Base-by-base conservation (phyloP, 805 yeast species). In the Zygoascus flipseniorum region DNA sequence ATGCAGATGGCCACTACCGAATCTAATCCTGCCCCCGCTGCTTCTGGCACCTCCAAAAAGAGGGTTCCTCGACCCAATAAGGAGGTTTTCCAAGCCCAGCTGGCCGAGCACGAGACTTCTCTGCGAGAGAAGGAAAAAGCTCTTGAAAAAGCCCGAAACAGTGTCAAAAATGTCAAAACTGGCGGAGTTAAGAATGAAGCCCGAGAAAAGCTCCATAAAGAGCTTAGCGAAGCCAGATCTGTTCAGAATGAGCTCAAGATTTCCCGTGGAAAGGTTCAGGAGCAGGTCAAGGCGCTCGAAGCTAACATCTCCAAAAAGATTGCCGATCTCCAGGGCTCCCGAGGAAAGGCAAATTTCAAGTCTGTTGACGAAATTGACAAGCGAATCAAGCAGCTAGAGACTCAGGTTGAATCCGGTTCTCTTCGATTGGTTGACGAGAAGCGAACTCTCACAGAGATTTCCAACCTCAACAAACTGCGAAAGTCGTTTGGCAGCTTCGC, bases 361-460 rank as follows among this genome's bases (percentile, higher is more conserved):
- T 57, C 64, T 43, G 68, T 62, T 31, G 73, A 71, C 48, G 76
- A 72, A 52, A 62, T 69, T 50, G 69, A 66, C 48, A 56, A 58
- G 47, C 60, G 60, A 55, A 62, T 71, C 54, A 55, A 55, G 51
- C 46, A 62, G 56, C 79, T 89, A 65, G 97, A 93, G 68, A 78
- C 76, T 44, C 75, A 78, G 60, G 83, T 93, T 57, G 87, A 86
- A 53, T 72, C 85, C 50, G 98, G 98, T 58, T 71, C 77, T 47
- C 76, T 93, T 67, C 80, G 87, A 62, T 81, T 93, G 65, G 97
- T 89, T 52, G 96, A 92, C 58, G 99, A 93, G 78, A 85, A 88
- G 75, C 78, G 82, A 66, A 72, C 77, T 59, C 81, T 93, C 60
- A 86, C 86, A 73, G 98, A 92, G 73, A 86, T 89, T 77, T 78